phyloP scores from a whole-genome alignment of 768 basidiomycete species.

The Pisolithus tinctorius region DNA sequence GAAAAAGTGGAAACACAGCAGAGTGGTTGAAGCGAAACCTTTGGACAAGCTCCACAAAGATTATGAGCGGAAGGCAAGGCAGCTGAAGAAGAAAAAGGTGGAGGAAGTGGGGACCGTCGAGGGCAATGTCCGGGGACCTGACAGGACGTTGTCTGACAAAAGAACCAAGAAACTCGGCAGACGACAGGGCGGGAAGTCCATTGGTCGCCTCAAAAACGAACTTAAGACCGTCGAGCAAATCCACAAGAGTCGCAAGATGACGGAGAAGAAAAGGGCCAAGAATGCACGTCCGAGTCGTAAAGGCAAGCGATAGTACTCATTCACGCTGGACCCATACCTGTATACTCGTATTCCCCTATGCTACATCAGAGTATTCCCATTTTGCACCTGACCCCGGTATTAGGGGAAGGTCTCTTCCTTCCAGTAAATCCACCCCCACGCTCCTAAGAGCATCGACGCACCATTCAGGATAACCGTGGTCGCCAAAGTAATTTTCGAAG shows the following conservation, averaged over 20 bases:
- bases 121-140: slow-evolving; percentile 18
- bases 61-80: slow-evolving; percentile 69
- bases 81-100: slow-evolving; percentile 55
- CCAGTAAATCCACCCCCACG: slow-evolving; percentile 79
- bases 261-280: slow-evolving; percentile 65
- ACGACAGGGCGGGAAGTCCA: slow-evolving; percentile 53
- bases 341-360: slow-evolving; percentile 9
- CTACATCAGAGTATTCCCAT: slow-evolving; percentile 68
- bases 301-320: slow-evolving; percentile 19
- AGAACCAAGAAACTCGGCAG: slow-evolving; percentile 28
- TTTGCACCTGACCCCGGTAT: slow-evolving; percentile 60
- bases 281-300: slow-evolving; percentile 65
- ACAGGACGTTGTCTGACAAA: slow-evolving; percentile 26
- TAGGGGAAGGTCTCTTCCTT: slow-evolving; percentile 42
- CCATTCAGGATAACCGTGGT: slow-evolving; percentile 81
- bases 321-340: slow-evolving; percentile 1
- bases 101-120: slow-evolving; percentile 24
- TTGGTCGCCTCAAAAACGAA: slow-evolving; percentile 67
- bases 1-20: slow-evolving; percentile 70
- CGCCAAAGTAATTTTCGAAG: slow-evolving; percentile 72
- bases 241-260: slow-evolving; percentile 59
- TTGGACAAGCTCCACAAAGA: slow-evolving; percentile 65
- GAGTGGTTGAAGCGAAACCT: slow-evolving; percentile 58
- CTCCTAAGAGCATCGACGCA: slow-evolving; percentile 76
- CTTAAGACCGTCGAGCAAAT: slow-evolving; percentile 87